These are phyloP conservation scores for Wickerhamiella kazuoi DNA, from an alignment of 805 yeast genomes.

Conservation along the genomic window DNA sequence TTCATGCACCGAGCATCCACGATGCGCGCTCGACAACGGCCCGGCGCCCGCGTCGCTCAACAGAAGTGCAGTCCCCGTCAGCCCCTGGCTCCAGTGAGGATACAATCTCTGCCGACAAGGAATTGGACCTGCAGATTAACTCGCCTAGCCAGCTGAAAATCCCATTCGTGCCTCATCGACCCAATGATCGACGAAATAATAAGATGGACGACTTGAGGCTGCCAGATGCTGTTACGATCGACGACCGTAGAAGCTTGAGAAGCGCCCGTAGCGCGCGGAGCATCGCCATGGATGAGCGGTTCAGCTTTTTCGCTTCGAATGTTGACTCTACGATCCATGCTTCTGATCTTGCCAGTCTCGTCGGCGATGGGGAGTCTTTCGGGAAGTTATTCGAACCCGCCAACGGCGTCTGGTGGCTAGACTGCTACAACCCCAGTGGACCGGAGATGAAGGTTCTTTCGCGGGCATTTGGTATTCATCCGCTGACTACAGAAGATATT, in stretches of 20 bases:
- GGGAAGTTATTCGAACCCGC: conserved; percentile 52
- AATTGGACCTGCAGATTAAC: conserved; percentile 1
- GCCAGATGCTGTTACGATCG: conserved; percentile 1
- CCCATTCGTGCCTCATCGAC: conserved; percentile 2
- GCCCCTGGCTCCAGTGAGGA: background rate
- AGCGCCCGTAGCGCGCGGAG: background rate
- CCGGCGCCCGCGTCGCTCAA: background rate
- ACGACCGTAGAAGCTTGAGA: background rate
- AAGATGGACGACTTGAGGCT: conserved; percentile 4
- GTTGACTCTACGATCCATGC: conserved; percentile 80
- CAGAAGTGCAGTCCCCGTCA: background rate
- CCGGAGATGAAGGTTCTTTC: conserved; percentile 83
- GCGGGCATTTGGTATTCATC: conserved; percentile 92
- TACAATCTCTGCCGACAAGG: background rate
- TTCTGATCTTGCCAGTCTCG: conserved; percentile 64
- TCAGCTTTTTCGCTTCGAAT: conserved; percentile 66
- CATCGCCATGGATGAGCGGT: conserved; percentile 37
- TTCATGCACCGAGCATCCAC: background rate
- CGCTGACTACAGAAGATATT: conserved; percentile 94
- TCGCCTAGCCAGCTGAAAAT: conserved; percentile 7
- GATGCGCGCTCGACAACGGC: background rate
- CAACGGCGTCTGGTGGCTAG: conserved; percentile 89
- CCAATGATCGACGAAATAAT: background rate
- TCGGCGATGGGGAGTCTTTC: conserved; percentile 39
- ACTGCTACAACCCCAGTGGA: conserved; percentile 86